A percentile compares a stretch with the other conserved stretches of the same genome.
Evolutionary conservation across 805 yeast genomes (phyloP).

Genomic region (Wickerhamomyces mucosus): DNA sequence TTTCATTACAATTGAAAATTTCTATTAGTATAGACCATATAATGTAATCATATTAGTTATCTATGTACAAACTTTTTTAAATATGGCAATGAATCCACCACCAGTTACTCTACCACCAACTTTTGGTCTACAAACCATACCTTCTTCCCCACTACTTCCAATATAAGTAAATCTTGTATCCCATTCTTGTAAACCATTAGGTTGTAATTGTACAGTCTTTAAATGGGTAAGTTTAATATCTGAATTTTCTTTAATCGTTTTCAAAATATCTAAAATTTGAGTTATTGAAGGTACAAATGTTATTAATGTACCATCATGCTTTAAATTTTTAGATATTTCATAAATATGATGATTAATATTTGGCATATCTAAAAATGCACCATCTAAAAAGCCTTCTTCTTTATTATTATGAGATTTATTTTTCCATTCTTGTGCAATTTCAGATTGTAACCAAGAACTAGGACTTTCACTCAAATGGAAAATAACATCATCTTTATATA

Average conservation of each 20-base stretch:
- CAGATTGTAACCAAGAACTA: constrained; percentile 26
- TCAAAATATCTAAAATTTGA: constrained; percentile 33
- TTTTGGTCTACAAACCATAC: constrained; percentile 39
- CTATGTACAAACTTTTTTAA: too few species aligned
- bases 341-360: constrained; percentile 27
- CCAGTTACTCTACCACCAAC: constrained; percentile 38
- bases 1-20: too few species aligned
- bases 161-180: constrained; percentile 32
- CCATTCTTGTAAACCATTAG: constrained; percentile 45
- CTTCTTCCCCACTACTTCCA: constrained; percentile 31
- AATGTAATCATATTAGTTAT: too few species aligned
- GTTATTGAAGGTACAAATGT: constrained; percentile 40
- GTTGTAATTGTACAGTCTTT: constrained; percentile 31
- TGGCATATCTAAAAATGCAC: constrained; percentile 40
- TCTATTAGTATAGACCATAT: too few species aligned
- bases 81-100: constrained; percentile 41
- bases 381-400: constrained; percentile 26
- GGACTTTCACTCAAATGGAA: constrained; percentile 35
- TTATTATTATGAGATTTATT: constrained; percentile 15
- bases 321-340: constrained; percentile 24
- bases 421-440: constrained; percentile 19
- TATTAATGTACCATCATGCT: constrained; percentile 33
- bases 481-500: constrained; percentile 34
- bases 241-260: constrained; percentile 20
- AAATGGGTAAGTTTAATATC: constrained; percentile 27